phyloP scores from a whole-genome alignment of 345 rosid species.

The Nasturtium officinale region DNA sequence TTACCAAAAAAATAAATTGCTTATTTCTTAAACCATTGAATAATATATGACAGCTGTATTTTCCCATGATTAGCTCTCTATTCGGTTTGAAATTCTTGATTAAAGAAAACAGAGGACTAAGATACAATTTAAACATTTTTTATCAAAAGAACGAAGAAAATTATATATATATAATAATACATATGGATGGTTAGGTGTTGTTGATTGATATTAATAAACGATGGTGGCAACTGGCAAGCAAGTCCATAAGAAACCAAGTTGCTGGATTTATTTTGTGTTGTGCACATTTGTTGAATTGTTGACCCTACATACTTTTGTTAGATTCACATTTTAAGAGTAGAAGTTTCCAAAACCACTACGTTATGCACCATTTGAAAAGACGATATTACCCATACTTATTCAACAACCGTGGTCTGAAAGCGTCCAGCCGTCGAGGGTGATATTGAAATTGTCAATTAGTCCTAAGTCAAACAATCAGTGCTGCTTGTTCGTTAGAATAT shows the following conservation, averaged over 20 bases:
- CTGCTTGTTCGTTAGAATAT: slow-evolving; percentile 33
- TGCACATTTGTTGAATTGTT: slow-evolving; percentile 39
- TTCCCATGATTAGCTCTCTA: slow-evolving; percentile 13
- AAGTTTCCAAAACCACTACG: slow-evolving; percentile 17
- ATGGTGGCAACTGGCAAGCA: slow-evolving; percentile 14
- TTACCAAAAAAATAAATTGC: neutral
- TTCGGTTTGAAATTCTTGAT: slow-evolving; percentile 10
- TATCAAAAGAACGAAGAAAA: neutral
- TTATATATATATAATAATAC: neutral
- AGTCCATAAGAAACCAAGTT: slow-evolving; percentile 40
- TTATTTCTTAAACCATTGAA: neutral
- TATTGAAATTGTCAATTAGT: slow-evolving; percentile 26
- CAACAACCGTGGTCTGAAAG: slow-evolving; percentile 1
- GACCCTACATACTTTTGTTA: slow-evolving; percentile 8
- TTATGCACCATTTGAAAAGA: neutral
- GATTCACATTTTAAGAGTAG: slow-evolving; percentile 21
- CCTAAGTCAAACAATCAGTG: slow-evolving; percentile 37
- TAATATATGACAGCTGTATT: slow-evolving; percentile 13
- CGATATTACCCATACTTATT: slow-evolving; percentile 17
- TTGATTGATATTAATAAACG: neutral
- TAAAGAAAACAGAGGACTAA: neutral
- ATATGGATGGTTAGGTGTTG: slow-evolving; percentile 14
- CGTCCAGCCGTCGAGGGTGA: slow-evolving; percentile 19
- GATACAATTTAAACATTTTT: neutral
- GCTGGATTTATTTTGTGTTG: neutral